Conservation (phyloP, 768 basidiomycete genomes). For the Galerina marginata region DNA sequence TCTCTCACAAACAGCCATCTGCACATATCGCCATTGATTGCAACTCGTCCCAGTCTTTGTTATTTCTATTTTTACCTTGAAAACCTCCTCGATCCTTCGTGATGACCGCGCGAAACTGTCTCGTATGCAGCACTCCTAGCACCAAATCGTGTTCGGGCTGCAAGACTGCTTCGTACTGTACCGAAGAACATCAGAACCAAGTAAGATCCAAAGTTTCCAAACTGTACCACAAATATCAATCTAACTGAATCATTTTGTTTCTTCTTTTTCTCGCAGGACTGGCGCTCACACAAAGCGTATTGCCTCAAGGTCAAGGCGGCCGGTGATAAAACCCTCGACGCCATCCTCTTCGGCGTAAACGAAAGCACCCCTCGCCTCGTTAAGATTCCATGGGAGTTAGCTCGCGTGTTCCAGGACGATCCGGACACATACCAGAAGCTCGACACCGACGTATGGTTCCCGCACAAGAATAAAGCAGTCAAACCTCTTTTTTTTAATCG, state of each 20-base stretch:
- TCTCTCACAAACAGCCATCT: neutral
- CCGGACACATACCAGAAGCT: neutral
- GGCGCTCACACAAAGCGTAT: constrained; percentile 10
- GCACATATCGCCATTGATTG: neutral
- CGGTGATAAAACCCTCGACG: neutral
- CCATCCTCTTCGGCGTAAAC: constrained; percentile 6
- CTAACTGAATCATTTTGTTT: neutral
- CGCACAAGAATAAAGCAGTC: neutral
- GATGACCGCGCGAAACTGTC: neutral
- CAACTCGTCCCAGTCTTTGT: neutral
- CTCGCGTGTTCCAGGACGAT: neutral
- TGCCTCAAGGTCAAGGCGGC: constrained; percentile 6
- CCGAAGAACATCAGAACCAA: constrained; percentile 7
- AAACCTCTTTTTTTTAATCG: neutral
- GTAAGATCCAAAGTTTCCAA: neutral
- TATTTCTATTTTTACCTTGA: neutral
- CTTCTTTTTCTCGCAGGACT: neutral
- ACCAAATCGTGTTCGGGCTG: constrained; percentile 5
- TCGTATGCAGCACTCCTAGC: constrained; percentile 1
- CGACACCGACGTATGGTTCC: constrained; percentile 1
- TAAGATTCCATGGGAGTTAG: neutral
- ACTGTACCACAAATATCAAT: neutral
- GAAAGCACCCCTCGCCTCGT: constrained; percentile 9
- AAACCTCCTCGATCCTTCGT: neutral
- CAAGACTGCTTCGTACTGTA: constrained; percentile 8